A percentile compares a stretch with the other conserved stretches of the same genome.
These are phyloP conservation scores for Harringtonia aguacate DNA, from an alignment of 2,329 filamentous ascomycete species.

Conservation along the genomic window DNA sequence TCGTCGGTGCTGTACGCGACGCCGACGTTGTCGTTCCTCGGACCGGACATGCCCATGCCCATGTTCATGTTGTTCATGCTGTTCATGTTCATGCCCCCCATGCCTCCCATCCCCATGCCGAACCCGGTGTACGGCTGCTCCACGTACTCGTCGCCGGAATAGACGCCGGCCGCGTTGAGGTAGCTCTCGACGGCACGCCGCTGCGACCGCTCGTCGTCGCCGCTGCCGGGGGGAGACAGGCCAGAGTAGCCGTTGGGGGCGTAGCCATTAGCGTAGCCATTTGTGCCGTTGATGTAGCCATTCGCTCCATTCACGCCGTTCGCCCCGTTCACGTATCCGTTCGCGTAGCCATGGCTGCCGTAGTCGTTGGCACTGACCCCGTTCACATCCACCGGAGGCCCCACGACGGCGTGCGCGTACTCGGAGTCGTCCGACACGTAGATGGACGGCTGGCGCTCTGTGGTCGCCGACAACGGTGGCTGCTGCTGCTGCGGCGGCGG, in stretches of 20 bases:
- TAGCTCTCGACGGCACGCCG: conserved; percentile 16
- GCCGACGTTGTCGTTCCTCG: not conserved
- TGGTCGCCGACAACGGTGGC: conserved; percentile 15
- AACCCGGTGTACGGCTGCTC: conserved; percentile 14
- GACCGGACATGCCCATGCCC: not conserved
- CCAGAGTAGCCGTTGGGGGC: no score
- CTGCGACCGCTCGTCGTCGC: not conserved
- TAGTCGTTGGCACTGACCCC: no score
- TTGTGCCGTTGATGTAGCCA: no score
- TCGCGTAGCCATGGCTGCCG: not conserved
- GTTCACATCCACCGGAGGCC: conserved; percentile 9
- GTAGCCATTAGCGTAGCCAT: no score
- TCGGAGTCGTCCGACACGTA: conserved; percentile 39
- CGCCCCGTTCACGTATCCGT: no score
- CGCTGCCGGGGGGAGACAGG: no score
- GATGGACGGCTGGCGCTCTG: conserved; percentile 42
- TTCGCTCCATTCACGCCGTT: not conserved
- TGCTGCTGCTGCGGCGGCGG: no score
- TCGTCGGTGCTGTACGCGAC: conserved; percentile 4
- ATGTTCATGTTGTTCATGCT: no score
- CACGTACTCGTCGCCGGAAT: conserved; percentile 16
- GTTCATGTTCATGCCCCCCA: not conserved
- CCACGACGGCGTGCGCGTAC: conserved; percentile 22
- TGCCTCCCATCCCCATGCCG: not conserved
- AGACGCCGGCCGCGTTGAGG: conserved; percentile 14